Evolutionary conservation across 2,329 filamentous ascomycete species (phyloP), one percentile per base, ranked within the genome.

Genomic region (Verticillium albo-atrum): DNA sequence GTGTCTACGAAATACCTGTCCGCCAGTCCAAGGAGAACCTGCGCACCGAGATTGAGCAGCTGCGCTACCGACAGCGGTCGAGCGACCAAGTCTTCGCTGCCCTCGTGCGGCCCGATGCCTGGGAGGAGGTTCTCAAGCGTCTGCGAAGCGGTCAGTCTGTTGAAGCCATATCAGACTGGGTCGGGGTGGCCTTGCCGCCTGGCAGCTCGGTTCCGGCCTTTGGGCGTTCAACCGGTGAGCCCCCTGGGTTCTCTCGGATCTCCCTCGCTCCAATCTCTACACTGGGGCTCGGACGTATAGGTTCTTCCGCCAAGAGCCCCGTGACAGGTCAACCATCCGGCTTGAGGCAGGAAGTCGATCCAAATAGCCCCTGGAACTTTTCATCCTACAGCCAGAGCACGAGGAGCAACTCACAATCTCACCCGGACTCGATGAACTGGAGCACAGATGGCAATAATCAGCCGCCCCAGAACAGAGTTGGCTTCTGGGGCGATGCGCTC

Each of bases 11-110:
- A 64, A 68, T 86, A 7, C 85, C 85, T 0, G 80, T 88, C 5
- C 83, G 85, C 52, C 84, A 87, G 64, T 87, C 84, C 12, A 88
- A 88, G 62, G 85, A 87, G 61, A 79, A 81, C 57, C 77, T 88
- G 5, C 80, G 85, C 52, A 75, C 74, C 66, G 85, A 88, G 66
- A 85, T 88, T 61, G 85, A 88, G 57, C 72, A 71, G 27, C 72
- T 88, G 35, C 82, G 82, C 54, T 76, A 76, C 17, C 79, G 81
- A 50, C 81, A 86, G 66, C 79, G 77, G 25, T 79, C 79, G 52
- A 84, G 74, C 68, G 82, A 87, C 27, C 77, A 78, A 30, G 78
- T 88, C 55, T 73, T 88, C 28, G 73, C 78, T 3, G 85, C 84
- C 10, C 77, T 88, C 54, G 70, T 75, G 5, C 77, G 77, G 12